Percentiles rank a stretch among this genome's conserved stretches.
These are phyloP conservation scores for Leptomonas pyrrhocoris DNA, from an alignment of 208 protist species.

Conservation along the genomic window DNA sequence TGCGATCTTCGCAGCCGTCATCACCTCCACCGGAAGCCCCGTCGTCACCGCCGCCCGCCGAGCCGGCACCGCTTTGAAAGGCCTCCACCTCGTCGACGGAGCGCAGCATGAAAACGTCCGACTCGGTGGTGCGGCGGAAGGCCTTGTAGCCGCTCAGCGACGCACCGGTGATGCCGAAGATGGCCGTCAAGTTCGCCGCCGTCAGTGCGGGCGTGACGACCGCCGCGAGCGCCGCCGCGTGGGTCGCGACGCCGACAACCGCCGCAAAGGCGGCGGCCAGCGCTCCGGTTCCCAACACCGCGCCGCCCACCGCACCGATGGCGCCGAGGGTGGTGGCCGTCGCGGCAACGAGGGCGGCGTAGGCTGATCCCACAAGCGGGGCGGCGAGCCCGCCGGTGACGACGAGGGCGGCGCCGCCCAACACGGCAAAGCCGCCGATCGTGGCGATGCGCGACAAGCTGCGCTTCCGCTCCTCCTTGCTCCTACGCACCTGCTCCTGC, in stretches of 20 bases:
- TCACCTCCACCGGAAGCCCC: background rate
- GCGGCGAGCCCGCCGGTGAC: constrained; percentile 79
- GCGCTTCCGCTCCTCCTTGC: constrained; percentile 42
- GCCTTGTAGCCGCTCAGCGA: constrained; percentile 80
- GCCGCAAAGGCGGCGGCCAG: constrained; percentile 53
- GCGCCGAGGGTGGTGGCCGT: constrained; percentile 54
- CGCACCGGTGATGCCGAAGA: constrained; percentile 75
- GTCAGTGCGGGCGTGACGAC: constrained; percentile 74
- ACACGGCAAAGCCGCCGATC: constrained; percentile 71
- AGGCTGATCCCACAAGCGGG: constrained; percentile 69
- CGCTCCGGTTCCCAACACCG: constrained; percentile 53
- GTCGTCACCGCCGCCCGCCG: constrained; percentile 5
- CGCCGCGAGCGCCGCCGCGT: constrained; percentile 63
- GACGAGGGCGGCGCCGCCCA: constrained; percentile 65
- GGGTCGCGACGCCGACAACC: constrained; percentile 67
- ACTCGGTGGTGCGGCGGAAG: constrained; percentile 65
- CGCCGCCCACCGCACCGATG: constrained; percentile 56
- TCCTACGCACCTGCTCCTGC: constrained; percentile 34
- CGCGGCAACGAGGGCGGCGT: constrained; percentile 51
- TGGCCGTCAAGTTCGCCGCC: constrained; percentile 64
- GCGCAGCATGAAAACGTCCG: constrained; percentile 68
- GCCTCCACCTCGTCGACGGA: constrained; percentile 69
- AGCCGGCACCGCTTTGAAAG: constrained; percentile 25
- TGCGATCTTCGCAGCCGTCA: constrained; percentile 24
- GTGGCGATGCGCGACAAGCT: constrained; percentile 56